These are phyloP conservation scores for Pseudopithomyces maydicus DNA, from an alignment of 2,329 filamentous ascomycete species.

Conservation along the genomic window DNA sequence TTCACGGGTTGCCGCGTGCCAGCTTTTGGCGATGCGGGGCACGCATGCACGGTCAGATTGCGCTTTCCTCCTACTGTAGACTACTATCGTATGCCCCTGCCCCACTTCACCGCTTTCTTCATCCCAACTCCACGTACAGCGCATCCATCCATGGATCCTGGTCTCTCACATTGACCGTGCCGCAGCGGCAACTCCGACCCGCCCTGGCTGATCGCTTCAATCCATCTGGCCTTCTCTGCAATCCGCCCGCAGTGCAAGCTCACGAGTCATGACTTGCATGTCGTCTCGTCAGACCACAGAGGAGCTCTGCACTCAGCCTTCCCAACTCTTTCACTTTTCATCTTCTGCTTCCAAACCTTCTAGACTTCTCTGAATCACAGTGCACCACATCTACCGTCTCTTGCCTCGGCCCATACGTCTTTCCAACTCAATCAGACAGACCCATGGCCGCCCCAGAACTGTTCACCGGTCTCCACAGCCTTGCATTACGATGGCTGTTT, in stretches of 20 bases:
- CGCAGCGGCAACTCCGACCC: background rate
- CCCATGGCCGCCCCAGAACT: slow-evolving; percentile 11
- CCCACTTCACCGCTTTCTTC: slow-evolving; percentile 1
- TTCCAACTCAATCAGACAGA: background rate
- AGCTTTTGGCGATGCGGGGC: too few species aligned
- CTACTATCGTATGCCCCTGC: too few species aligned
- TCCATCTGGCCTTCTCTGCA: background rate
- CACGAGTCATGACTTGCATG: slow-evolving; percentile 6
- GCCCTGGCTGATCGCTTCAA: too few species aligned
- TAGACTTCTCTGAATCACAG: background rate
- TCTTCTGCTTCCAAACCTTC: background rate
- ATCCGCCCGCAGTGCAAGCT: background rate
- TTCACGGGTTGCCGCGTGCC: too few species aligned
- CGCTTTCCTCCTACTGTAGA: too few species aligned
- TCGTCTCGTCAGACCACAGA: background rate
- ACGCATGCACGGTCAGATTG: too few species aligned
- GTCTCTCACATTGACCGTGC: background rate
- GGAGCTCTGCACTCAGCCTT: background rate
- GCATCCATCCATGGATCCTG: background rate
- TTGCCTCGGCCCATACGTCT: background rate
- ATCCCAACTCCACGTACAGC: background rate
- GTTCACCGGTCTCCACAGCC: slow-evolving; percentile 14
- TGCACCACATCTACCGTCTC: background rate
- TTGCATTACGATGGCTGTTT: slow-evolving; percentile 7
- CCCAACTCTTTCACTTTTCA: background rate